Evolutionary conservation across 2,329 filamentous ascomycete species (phyloP), one percentile per base, ranked within the genome.

Genomic region (Cladosporium austrohemisphaericum): DNA sequence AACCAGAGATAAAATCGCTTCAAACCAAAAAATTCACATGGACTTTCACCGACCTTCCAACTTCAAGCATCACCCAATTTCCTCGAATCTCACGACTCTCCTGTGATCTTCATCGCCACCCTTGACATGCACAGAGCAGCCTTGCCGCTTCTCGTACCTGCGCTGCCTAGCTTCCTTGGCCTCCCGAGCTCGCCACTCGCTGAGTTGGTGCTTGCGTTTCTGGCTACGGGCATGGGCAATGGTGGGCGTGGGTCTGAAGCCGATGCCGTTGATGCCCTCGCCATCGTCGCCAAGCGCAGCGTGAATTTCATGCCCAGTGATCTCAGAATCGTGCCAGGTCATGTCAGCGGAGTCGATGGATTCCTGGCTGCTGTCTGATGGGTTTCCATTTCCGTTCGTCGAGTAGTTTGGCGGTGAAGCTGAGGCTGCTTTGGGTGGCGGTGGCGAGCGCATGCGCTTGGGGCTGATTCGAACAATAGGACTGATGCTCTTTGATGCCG

Each of bases 211-310:
- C 60, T 76, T 74, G 50, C 81, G 71, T 58, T 71, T 76, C 61
- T 80, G 76, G 33, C 74, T 72, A 40, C 80, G 68, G 13, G 74
- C 74, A 66, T 77, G 77, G 1, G 78, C 79, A 23, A 80, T 74
- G 32, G 78, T 76, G 13, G 80, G 73, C 2, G 80, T 83, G 3
- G 81, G 80, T 51, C 74, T 75, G 63, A 83, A 84, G 0, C 81
- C 81, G 49, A 84, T 74, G 1, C 81, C 81, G 57, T 84, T 83
- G 54, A 84, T 76, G 4, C 81, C 81, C 48, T 79, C 78, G 3
- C 80, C 80, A 60, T 84, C 81, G 58, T 83, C 80, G 31, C 75
- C 76, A 5, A 77, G 76, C 47, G 81, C 77, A 4, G 67, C 71
- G 3, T 74, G 72, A 16, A 68, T 68, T 25, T 73, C 62, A 57